Conservation (phyloP, 1,284 basidiomycete genomes). For the Marasmius oreades region DNA sequence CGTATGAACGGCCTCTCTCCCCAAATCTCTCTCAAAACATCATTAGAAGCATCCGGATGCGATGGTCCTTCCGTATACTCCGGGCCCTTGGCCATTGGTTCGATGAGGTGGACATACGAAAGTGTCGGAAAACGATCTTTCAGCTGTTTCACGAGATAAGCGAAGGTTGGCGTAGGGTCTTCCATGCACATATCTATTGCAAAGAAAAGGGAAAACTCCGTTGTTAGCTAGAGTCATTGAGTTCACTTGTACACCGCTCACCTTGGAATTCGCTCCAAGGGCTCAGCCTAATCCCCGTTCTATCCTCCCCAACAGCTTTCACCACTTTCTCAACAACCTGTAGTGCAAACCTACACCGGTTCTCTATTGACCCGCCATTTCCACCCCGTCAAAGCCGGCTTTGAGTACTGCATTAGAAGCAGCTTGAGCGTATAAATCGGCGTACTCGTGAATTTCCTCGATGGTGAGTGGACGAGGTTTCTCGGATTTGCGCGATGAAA, state of each 20-base stretch:
- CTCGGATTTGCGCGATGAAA: too few species aligned
- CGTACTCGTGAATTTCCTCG: neutral
- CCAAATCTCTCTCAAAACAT: constrained; percentile 28
- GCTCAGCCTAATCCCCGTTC: neutral
- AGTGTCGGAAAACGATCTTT: constrained; percentile 32
- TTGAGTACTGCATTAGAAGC: neutral
- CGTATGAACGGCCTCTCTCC: constrained; percentile 25
- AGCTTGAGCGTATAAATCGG: neutral
- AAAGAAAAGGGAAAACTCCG: neutral
- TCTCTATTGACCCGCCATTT: neutral
- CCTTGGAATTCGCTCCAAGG: neutral
- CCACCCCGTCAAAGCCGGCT: neutral
- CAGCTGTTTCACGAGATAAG: constrained; percentile 33
- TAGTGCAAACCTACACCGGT: neutral
- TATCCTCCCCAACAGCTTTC: neutral
- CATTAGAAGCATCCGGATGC: constrained; percentile 16
- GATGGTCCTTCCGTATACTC: constrained; percentile 2
- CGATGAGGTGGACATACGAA: constrained; percentile 53
- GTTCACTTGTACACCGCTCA: neutral
- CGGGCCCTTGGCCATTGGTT: constrained; percentile 29
- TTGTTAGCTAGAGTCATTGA: too few species aligned
- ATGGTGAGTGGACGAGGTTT: too few species aligned
- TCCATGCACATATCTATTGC: constrained; percentile 32
- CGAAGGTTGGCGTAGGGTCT: constrained; percentile 42
- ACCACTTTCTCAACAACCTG: neutral